Evolutionary conservation across 106 monocot species (phyloP).

Genomic region (Triglochin maritima): DNA sequence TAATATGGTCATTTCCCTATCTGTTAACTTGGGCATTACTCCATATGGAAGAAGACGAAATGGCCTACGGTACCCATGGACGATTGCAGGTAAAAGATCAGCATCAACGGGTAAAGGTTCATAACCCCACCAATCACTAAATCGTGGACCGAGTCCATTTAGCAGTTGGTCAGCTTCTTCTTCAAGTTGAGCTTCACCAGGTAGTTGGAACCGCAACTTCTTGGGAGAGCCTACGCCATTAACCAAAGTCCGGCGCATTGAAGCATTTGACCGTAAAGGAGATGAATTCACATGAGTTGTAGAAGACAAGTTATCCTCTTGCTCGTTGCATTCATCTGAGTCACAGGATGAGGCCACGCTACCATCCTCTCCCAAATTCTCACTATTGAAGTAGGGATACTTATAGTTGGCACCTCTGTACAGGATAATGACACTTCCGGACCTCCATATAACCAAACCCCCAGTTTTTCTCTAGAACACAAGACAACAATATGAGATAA

Average conservation of each 20-base stretch:
- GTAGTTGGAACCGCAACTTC: conserved; percentile 57
- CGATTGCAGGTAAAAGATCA: conserved; percentile 74
- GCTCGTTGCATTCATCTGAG: conserved; percentile 2
- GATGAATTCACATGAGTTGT: conserved; percentile 2
- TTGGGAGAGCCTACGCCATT: conserved; percentile 69
- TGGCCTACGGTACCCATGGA: conserved; percentile 71
- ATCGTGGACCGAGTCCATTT: conserved; percentile 91
- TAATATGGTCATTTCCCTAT: conserved; percentile 76
- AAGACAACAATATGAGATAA: background rate
- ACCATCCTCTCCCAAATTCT: conserved; percentile 2
- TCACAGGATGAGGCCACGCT: conserved; percentile 10
- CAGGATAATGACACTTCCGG: conserved; percentile 75
- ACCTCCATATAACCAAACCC: conserved; percentile 94
- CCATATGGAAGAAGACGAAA: conserved; percentile 95
- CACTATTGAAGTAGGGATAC: conserved; percentile 76
- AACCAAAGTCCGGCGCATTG: conserved; percentile 27
- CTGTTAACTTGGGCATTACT: conserved; percentile 66
- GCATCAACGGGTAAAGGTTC: conserved; percentile 85
- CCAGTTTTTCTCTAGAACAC: conserved; percentile 84
- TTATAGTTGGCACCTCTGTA: conserved; percentile 80
- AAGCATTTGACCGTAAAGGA: conserved; percentile 7
- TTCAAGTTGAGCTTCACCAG: conserved; percentile 64
- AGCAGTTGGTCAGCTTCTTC: conserved; percentile 69
- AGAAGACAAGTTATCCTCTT: conserved; percentile 7
- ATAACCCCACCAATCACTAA: conserved; percentile 94